These are phyloP conservation scores for Penstemon eatonii DNA, from an alignment of 257 asterid genomes.

Conservation along the genomic window DNA sequence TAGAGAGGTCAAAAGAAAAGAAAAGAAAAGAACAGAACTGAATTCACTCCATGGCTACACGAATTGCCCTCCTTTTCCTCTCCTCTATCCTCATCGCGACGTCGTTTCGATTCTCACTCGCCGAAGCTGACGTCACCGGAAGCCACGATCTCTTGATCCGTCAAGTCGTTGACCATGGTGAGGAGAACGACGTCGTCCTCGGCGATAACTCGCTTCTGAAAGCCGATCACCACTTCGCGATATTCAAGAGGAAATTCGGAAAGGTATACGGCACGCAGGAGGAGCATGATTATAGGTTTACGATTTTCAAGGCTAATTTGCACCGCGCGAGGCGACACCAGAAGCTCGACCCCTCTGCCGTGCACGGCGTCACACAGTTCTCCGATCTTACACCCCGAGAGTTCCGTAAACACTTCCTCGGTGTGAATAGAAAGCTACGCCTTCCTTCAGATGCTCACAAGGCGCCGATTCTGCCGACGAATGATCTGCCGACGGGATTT, in stretches of 20 bases:
- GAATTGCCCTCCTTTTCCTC: too few relatives aligned
- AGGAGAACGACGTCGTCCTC: slow-evolving; percentile 14
- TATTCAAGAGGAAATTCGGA: slow-evolving; percentile 61
- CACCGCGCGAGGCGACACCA: slow-evolving; percentile 76
- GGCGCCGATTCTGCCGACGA: slow-evolving; percentile 83
- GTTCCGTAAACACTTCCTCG: slow-evolving; percentile 61
- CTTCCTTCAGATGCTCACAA: slow-evolving; percentile 67
- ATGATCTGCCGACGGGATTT: slow-evolving; percentile 64
- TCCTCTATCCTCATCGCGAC: too few relatives aligned
- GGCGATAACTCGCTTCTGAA: slow-evolving; percentile 39
- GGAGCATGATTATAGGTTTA: slow-evolving; percentile 70
- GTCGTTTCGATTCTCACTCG: too few relatives aligned
- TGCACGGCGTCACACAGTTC: slow-evolving; percentile 84
- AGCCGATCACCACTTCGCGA: slow-evolving; percentile 64
- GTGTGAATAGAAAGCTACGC: slow-evolving; percentile 59
- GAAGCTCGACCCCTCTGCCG: slow-evolving; percentile 82
- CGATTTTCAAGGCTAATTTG: slow-evolving; percentile 76
- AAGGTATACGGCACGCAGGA: slow-evolving; percentile 57
- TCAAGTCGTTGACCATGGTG: slow-evolving; percentile 61
- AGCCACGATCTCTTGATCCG: slow-evolving; percentile 58
- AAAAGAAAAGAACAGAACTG: too few relatives aligned
- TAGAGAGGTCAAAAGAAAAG: too few relatives aligned
- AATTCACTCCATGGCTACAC: too few relatives aligned
- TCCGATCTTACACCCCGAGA: slow-evolving; percentile 80
- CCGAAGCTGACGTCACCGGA: slow-evolving; percentile 13